Evolutionary conservation across 352 stramenopile genomes (phyloP).

Genomic region (Phytophthora pseudosyringae): DNA sequence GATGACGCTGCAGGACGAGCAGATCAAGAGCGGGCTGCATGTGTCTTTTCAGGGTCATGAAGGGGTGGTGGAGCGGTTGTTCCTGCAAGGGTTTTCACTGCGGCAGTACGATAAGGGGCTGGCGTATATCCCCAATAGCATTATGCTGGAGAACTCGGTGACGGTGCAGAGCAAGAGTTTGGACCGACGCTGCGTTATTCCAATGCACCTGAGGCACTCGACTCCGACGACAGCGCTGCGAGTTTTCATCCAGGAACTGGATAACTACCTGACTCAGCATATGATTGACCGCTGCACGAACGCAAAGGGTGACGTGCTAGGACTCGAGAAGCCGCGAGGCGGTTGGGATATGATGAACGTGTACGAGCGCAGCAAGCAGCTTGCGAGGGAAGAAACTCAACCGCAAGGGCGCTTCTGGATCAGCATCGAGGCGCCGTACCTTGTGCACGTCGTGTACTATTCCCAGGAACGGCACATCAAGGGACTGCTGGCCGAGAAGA

Average conservation of each 20-base stretch:
- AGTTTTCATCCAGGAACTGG: constrained; percentile 77
- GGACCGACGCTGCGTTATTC: constrained; percentile 59
- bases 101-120: constrained; percentile 85
- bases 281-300: constrained; percentile 37
- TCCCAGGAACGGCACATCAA: constrained; percentile 74
- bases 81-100: constrained; percentile 82
- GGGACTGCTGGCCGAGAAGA: constrained; percentile 69
- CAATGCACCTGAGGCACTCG: constrained; percentile 62
- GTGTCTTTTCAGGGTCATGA: constrained; percentile 79
- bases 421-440: constrained; percentile 66
- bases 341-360: constrained; percentile 58
- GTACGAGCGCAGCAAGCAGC: constrained; percentile 47
- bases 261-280: constrained; percentile 56
- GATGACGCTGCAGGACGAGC: constrained; percentile 82
- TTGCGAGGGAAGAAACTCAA: constrained; percentile 36
- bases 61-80: constrained; percentile 84
- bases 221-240: constrained; percentile 58
- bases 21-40: constrained; percentile 81
- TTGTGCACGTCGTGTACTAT: constrained; percentile 82
- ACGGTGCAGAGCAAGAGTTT: constrained; percentile 74
- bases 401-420: constrained; percentile 70
- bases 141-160: constrained; percentile 77
- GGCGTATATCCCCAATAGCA: constrained; percentile 82
- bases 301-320: constrained; percentile 49
- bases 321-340: constrained; percentile 50